phyloP scores from a whole-genome alignment of 306 rosid genomes.

The Cucurbita pepo region DNA sequence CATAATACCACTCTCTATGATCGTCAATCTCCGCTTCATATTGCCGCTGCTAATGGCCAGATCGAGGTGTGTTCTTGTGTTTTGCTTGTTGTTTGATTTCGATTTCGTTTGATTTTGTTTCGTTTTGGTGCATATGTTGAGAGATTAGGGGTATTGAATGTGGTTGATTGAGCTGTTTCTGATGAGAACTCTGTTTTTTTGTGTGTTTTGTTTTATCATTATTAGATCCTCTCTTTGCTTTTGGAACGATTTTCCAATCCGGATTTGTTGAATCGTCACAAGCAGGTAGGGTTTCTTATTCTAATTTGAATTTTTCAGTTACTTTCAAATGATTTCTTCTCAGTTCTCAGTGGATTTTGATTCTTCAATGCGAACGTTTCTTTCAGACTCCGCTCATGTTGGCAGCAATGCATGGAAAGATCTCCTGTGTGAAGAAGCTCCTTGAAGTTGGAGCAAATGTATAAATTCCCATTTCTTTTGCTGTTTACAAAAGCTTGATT shows the following conservation, averaged over 20 bases:
- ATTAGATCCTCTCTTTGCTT: constrained; percentile 61
- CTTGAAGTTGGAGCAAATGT: constrained; percentile 91
- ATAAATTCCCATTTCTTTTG: constrained; percentile 6
- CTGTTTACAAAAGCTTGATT: not conserved
- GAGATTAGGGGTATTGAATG: not conserved
- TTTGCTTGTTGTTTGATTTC: not conserved
- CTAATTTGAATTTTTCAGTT: constrained; percentile 1
- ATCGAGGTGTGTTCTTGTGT: constrained; percentile 43
- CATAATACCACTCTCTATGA: constrained; percentile 60
- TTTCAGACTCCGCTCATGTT: constrained; percentile 88
- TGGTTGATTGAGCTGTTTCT: not conserved
- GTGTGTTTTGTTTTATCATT: not conserved
- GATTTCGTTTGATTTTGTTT: not conserved
- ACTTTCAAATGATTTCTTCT: not conserved
- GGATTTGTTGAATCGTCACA: constrained; percentile 82
- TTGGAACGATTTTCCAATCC: constrained; percentile 66
- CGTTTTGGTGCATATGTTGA: not conserved
- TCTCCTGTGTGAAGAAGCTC: constrained; percentile 56
- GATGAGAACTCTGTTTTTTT: constrained; percentile 8
- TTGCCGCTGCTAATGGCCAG: constrained; percentile 96
- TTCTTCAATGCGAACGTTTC: constrained; percentile 18
- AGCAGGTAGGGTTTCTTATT: constrained; percentile 37
- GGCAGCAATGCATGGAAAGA: constrained; percentile 96
- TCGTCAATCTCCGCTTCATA: constrained; percentile 73
- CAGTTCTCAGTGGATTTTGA: not conserved